Conservation (phyloP, 2,329 filamentous ascomycete genomes). For the Onygena corvina region DNA sequence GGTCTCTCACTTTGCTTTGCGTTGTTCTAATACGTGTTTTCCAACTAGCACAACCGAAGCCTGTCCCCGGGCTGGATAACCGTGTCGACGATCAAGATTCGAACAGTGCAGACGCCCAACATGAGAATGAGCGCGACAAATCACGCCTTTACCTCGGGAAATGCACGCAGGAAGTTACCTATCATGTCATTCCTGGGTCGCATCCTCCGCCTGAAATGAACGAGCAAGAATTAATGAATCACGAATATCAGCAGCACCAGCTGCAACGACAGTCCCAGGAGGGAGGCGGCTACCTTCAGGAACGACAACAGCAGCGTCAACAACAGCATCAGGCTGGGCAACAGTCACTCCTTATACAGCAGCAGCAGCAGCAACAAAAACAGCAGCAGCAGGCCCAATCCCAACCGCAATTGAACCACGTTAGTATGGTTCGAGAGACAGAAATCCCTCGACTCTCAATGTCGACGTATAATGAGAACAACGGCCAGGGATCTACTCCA, state of each 20-base stretch:
- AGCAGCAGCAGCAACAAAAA: slow-evolving; percentile 29
- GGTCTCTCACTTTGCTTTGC: not conserved
- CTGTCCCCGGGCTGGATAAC: slow-evolving; percentile 41
- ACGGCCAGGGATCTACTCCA: slow-evolving; percentile 16
- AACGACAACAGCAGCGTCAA: slow-evolving; percentile 47
- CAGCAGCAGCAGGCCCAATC: slow-evolving; percentile 26
- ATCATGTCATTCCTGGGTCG: slow-evolving; percentile 53
- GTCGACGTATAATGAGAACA: slow-evolving; percentile 36
- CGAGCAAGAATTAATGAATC: slow-evolving; percentile 33
- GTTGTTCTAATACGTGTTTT: slow-evolving; percentile 2
- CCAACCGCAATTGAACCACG: slow-evolving; percentile 38
- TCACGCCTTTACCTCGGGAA: slow-evolving; percentile 52
- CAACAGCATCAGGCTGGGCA: slow-evolving; percentile 46
- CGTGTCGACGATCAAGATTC: slow-evolving; percentile 33
- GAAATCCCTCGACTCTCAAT: slow-evolving; percentile 46
- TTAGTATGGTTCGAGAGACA: slow-evolving; percentile 40
- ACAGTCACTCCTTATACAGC: slow-evolving; percentile 31
- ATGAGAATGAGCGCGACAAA: slow-evolving; percentile 50
- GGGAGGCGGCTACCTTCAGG: slow-evolving; percentile 39
- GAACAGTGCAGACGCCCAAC: slow-evolving; percentile 39
- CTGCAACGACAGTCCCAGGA: slow-evolving; percentile 36
- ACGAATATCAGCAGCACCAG: slow-evolving; percentile 38
- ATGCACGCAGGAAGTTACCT: slow-evolving; percentile 56
- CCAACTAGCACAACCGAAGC: slow-evolving; percentile 34
- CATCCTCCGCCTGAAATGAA: slow-evolving; percentile 46